These are phyloP conservation scores for Plasmopara viticola DNA, from an alignment of 352 stramenopile species.

Conservation along the genomic window DNA sequence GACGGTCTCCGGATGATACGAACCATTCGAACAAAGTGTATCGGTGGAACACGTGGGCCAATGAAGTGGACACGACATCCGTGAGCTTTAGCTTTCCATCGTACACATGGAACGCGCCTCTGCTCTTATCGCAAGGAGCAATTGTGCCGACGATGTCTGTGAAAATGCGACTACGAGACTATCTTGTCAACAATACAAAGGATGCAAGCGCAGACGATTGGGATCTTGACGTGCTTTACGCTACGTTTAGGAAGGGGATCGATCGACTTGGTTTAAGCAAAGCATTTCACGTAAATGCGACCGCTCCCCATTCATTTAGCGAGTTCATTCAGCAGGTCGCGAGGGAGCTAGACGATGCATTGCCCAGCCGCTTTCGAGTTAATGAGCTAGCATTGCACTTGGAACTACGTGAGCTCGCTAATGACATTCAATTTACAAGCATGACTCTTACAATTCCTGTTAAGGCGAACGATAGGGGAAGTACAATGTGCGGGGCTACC, in stretches of 20 bases:
- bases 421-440: constrained; percentile 23
- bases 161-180: constrained; percentile 21
- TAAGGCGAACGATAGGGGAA: constrained; percentile 5
- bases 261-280: constrained; percentile 5
- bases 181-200: constrained; percentile 12
- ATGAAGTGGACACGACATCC: constrained; percentile 36
- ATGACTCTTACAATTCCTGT: constrained; percentile 19
- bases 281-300: neutral
- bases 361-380: constrained; percentile 8
- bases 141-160: constrained; percentile 1
- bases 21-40: neutral
- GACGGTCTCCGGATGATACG: too few relatives aligned
- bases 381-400: constrained; percentile 16
- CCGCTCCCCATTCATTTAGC: constrained; percentile 10
- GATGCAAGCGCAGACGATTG: constrained; percentile 12
- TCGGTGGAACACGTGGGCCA: constrained; percentile 19
- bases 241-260: constrained; percentile 18
- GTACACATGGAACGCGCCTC: constrained; percentile 24
- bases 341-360: constrained; percentile 10
- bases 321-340: constrained; percentile 14
- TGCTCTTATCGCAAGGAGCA: constrained; percentile 12
- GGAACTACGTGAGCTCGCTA: constrained; percentile 8
- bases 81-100: constrained; percentile 29
- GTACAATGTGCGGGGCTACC: constrained; percentile 13
- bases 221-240: constrained; percentile 15